Conservation (phyloP, 805 yeast species). For the Ogataea minuta region DNA sequence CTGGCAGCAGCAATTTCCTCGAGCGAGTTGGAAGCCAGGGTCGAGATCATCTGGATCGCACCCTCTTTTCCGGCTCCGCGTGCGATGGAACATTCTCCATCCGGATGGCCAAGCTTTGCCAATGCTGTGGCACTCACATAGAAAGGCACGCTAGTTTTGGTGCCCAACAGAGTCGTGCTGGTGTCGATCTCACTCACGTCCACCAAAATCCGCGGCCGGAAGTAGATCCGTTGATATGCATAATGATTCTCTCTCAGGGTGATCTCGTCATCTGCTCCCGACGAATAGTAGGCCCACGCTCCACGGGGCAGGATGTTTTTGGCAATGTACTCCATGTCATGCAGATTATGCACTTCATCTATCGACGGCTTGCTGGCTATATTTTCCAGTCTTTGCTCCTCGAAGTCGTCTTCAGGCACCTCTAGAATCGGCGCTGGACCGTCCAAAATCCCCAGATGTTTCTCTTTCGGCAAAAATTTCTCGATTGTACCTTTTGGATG, state of each 20-base stretch:
- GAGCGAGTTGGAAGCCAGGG: conserved; percentile 82
- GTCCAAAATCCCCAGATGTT: conserved; percentile 54
- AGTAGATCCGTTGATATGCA: conserved; percentile 84
- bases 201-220: conserved; percentile 78
- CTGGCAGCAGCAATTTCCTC: conserved; percentile 81
- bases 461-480: conserved; percentile 54
- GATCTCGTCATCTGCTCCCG: conserved; percentile 92
- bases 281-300: conserved; percentile 92
- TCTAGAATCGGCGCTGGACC: conserved; percentile 36
- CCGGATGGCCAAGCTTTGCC: conserved; percentile 89
- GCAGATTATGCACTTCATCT: conserved; percentile 66
- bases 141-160: conserved; percentile 69
- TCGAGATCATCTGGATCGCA: conserved; percentile 87
- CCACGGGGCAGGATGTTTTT: conserved; percentile 68
- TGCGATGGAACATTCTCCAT: conserved; percentile 86
- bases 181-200: conserved; percentile 76
- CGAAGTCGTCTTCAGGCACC: conserved; percentile 39
- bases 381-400: conserved; percentile 40
- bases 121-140: conserved; percentile 90
- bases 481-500: conserved; percentile 88
- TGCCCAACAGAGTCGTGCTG: conserved; percentile 74
- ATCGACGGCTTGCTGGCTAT: conserved; percentile 63
- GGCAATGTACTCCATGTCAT: conserved; percentile 88
- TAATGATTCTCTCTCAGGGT: conserved; percentile 86
- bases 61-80: conserved; percentile 73